phyloP scores from a whole-genome alignment of 179 eudicot species.

The Actinidia chinensis region DNA sequence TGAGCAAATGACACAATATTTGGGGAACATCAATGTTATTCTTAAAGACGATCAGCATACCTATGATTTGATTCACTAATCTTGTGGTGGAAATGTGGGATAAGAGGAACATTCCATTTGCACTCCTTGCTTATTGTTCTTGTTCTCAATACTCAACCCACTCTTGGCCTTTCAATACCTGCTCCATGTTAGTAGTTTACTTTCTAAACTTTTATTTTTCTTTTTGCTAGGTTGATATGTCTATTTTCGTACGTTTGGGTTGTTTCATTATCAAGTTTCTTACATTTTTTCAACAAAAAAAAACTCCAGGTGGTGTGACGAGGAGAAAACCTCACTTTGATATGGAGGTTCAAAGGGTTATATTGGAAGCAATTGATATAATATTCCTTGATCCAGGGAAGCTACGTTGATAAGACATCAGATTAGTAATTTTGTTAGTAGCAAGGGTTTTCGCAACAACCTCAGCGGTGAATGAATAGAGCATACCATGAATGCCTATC shows the following conservation, averaged over 20 bases:
- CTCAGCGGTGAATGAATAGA: not conserved
- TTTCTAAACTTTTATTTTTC: too few species aligned
- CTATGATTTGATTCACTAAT: not conserved
- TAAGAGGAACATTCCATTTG: not conserved
- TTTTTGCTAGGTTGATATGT: too few species aligned
- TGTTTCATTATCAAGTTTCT: too few species aligned
- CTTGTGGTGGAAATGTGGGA: not conserved
- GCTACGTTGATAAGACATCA: not conserved
- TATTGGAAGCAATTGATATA: not conserved
- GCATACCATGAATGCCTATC: not conserved
- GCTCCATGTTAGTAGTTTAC: too few species aligned
- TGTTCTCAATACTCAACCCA: not conserved
- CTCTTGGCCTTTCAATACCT: not conserved
- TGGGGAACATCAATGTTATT: not conserved
- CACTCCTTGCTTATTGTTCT: not conserved
- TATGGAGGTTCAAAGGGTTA: not conserved
- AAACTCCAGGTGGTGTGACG: not conserved
- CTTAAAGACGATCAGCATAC: not conserved
- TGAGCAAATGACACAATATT: not conserved
- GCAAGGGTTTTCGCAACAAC: not conserved
- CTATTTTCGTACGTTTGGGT: too few species aligned
- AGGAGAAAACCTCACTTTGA: not conserved
- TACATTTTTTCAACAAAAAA: too few species aligned
- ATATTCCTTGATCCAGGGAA: not conserved
- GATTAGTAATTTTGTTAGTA: not conserved